Evolutionary conservation across 139 green algal species (phyloP), one percentile per base, ranked within the genome.

Genomic region (Medakamo hakoo): DNA sequence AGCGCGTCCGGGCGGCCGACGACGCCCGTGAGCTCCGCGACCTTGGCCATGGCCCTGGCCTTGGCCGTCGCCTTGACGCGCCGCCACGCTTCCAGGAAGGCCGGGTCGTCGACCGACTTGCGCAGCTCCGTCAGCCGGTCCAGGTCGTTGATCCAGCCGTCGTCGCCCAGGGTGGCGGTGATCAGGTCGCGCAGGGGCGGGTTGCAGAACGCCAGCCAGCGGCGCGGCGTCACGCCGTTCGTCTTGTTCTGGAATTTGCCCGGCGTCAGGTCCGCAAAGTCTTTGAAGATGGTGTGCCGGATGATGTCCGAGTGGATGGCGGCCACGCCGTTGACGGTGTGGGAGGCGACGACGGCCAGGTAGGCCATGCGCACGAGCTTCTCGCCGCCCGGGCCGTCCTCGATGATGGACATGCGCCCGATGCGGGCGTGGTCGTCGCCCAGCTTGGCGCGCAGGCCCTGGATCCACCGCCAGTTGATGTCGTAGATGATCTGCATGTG

Each of bases 401-500:
- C 88, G 61, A 98, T 96, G 76, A 99, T 95, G 58, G 75, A 90
- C 85, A 98, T 87, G 69, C 76, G 71, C 32, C 62, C 60, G 67
- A 98, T 88, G 64, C 77, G 80, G 32, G 89, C 79, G 74, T 79
- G 88, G 75, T 98, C 84, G 57, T 93, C 85, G 25, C 84, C 87
- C 59, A 88, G 84, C 70, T 82, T 82, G 55, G 63, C 68, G 63
- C 84, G 79, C 68, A 97, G 66, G 69, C 80, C 66, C 80, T 98
- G 79, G 75, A 99, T 78, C 78, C 94, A 94, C 58, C 92, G 83
- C 82, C 87, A 94, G 83, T 99, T 96, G 80, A 99, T 96, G 73
- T 98, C 90, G 64, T 95, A 95, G 60, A 99, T 91, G 72, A 99
- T 97, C 79, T 98, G 74, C 88, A 97, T 97, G 82, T 98, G 88